Percentiles rank a stretch among this genome's conserved stretches.
phyloP scores from a whole-genome alignment of 148 eudicot genomes.

The Heliamphora exappendiculata region DNA sequence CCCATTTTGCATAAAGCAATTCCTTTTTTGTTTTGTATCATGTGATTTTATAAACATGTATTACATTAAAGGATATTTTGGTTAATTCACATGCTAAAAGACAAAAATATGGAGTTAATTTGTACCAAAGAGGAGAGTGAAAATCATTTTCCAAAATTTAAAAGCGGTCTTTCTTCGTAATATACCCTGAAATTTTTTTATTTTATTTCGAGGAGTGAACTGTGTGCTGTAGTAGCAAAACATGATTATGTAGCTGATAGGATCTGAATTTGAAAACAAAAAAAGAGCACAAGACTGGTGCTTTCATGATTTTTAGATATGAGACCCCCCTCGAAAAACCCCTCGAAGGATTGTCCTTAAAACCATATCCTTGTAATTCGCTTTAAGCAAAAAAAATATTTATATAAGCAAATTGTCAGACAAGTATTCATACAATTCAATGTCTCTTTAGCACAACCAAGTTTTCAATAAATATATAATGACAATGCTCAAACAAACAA shows the following conservation, averaged over 20 bases:
- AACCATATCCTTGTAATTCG: neutral
- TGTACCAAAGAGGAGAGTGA: no score
- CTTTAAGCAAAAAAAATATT: neutral
- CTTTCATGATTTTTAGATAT: no score
- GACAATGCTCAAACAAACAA: neutral
- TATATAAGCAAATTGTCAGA: neutral
- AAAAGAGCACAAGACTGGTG: no score
- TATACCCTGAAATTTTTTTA: neutral
- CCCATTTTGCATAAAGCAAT: no score
- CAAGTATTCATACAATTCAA: neutral
- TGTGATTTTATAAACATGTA: no score
- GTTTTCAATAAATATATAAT: neutral
- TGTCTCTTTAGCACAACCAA: neutral
- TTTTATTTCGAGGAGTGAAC: neutral
- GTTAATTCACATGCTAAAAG: no score
- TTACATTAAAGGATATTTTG: no score
- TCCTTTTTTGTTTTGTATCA: no score
- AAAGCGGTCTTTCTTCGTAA: neutral
- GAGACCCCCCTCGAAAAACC: neutral
- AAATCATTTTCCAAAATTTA: no score
- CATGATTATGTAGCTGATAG: neutral
- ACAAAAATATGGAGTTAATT: no score
- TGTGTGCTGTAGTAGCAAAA: neutral
- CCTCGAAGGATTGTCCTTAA: neutral
- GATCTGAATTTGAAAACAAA: no score